Evolutionary conservation across 441 rosid species (phyloP), one percentile per base, ranked within the genome.

Genomic region (Populus trichocarpa): DNA sequence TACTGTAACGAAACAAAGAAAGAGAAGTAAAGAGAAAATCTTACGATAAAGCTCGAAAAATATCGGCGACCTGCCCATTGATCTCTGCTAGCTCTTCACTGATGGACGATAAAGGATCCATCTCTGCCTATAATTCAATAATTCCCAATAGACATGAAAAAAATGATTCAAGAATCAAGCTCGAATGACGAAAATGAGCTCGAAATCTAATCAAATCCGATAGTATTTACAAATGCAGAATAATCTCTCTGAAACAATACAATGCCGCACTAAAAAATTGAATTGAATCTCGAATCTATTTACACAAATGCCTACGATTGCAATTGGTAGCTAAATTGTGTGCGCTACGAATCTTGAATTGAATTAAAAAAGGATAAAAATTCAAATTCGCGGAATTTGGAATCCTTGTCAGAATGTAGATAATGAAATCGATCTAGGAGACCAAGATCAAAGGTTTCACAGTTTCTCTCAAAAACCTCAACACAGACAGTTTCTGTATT

Each of bases 31-130:
- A 2, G 1, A 73, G 53, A 67, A 76, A 78, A 23, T 57, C 96
- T 89, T 83, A 96, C 99, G 95, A 89, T 63, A 96, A 75, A 79
- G 92, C 94, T 67, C 99, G 97, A 81, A 93, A 90, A 73, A 92
- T 72, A 85, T 93, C 98, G 72, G 89, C 70, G 87, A 96, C 90
- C 81, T 91, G 93, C 69, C 98, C 99, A 22, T 93, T 87, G 84
- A 93, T 89, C 86, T 90, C 91, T 63, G 89, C 97, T 36, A 93
- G 88, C 89, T 96, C 97, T 71, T 92, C 97, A 85, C 91, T 89
- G 83, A 91, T 84, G 14, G 88, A 83, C 4, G 92, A 88, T 57
- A 92, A 68, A n/a, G 87, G 81, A 87, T 91, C 92, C 94, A 92
- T 94, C 67, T 73, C 77, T 66, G 74, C 3, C 32, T 18, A 28